These are phyloP conservation scores for Candida krabiensis DNA, from an alignment of 805 yeast species.

Conservation along the genomic window DNA sequence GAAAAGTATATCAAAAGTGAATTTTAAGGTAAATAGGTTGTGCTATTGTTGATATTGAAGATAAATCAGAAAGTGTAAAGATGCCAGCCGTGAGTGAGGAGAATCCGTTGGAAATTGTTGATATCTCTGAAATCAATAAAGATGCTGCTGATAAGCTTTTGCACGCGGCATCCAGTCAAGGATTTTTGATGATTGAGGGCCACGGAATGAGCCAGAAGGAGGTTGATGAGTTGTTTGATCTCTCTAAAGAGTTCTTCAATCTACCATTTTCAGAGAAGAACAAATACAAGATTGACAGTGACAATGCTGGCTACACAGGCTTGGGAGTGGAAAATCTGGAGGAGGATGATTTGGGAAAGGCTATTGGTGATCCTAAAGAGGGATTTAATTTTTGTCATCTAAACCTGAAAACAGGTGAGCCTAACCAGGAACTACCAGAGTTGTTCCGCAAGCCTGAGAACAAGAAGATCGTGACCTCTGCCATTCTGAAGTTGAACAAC, in stretches of 20 bases:
- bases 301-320: constrained; percentile 45
- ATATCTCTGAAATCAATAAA: constrained; percentile 45
- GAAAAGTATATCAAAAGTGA: no score
- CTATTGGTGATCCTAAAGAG: constrained; percentile 51
- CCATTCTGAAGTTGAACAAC: constrained; percentile 46
- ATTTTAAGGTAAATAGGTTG: no score
- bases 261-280: constrained; percentile 52
- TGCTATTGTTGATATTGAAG: no score
- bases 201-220: constrained; percentile 46
- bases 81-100: constrained; percentile 23
- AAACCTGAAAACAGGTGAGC: constrained; percentile 48
- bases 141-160: constrained; percentile 51
- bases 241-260: constrained; percentile 30
- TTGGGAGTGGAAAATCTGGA: constrained; percentile 45
- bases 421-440: constrained; percentile 47
- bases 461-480: constrained; percentile 38
- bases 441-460: constrained; percentile 47
- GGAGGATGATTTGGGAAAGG: constrained; percentile 33
- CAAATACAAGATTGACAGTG: constrained; percentile 47
- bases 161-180: constrained; percentile 51
- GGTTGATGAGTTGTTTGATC: constrained; percentile 34
- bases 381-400: constrained; percentile 64
- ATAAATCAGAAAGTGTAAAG: no score
- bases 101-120: constrained; percentile 58
- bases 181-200: constrained; percentile 51